Evolutionary conservation across 331 rosid species (phyloP).

Genomic region (Telfairia occidentalis): DNA sequence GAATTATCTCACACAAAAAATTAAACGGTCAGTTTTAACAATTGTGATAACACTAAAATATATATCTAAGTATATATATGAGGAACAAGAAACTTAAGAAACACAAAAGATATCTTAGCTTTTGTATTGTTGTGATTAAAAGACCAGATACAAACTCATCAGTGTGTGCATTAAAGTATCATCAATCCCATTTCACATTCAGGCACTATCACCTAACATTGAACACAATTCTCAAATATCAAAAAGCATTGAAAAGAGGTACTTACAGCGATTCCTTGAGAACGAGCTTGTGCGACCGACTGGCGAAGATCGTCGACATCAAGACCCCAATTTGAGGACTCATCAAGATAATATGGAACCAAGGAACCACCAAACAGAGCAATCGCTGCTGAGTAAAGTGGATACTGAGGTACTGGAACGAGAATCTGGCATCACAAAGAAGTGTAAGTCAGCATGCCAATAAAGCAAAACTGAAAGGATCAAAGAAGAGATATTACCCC

Average conservation of each 20-base stretch:
- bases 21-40: too few species aligned
- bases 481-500: slow-evolving; percentile 45
- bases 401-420: slow-evolving; percentile 99
- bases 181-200: background rate
- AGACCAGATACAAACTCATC: background rate
- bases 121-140: too few species aligned
- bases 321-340: slow-evolving; percentile 95
- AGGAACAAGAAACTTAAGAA: background rate
- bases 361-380: slow-evolving; percentile 80
- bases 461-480: background rate
- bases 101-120: background rate
- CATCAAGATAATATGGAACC: slow-evolving; percentile 89
- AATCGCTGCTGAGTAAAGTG: slow-evolving; percentile 91
- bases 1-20: background rate
- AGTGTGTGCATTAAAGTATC: background rate
- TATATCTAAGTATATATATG: background rate
- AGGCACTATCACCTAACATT: background rate
- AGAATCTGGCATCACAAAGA: slow-evolving; percentile 43
- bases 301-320: slow-evolving; percentile 54
- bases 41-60: background rate
- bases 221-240: background rate
- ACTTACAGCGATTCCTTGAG: slow-evolving; percentile 65
- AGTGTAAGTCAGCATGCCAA: background rate
- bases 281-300: slow-evolving; percentile 60
- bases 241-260: slow-evolving; percentile 9